Evolutionary conservation across 495 filamentous ascomycete genomes (phyloP).

Genomic region (Hypoxylon perforatum): DNA sequence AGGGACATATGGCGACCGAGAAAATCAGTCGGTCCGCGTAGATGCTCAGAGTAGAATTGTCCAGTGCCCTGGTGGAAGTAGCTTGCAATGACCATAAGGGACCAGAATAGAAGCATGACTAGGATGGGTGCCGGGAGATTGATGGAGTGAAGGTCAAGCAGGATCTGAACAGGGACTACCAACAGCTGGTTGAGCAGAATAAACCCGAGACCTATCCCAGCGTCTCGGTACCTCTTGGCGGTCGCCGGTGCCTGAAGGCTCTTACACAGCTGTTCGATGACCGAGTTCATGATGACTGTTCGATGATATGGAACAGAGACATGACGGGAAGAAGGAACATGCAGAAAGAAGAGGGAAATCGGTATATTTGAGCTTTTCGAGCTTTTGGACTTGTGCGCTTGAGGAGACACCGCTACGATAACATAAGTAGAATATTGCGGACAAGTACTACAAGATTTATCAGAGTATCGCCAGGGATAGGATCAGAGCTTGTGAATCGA

Average conservation of each 20-base stretch:
- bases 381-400: conserved; percentile 26
- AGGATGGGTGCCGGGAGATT: conserved; percentile 44
- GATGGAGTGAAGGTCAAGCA: conserved; percentile 37
- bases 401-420: conserved; percentile 8
- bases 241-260: conserved; percentile 34
- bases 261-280: conserved; percentile 36
- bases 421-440: too few relatives aligned
- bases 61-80: conserved; percentile 26
- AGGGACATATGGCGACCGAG: conserved; percentile 62
- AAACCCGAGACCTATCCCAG: conserved; percentile 36
- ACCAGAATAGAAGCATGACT: conserved; percentile 38
- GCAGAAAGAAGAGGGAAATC: conserved; percentile 13
- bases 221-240: conserved; percentile 39
- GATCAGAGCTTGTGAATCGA: background rate
- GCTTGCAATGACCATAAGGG: conserved; percentile 33
- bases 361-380: conserved; percentile 21
- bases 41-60: conserved; percentile 46
- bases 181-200: conserved; percentile 37
- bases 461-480: conserved; percentile 5
- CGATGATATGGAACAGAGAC: conserved; percentile 22
- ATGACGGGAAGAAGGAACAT: conserved; percentile 35
- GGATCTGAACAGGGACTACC: conserved; percentile 38
- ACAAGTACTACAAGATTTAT: too few relatives aligned
- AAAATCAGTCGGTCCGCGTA: conserved; percentile 54
- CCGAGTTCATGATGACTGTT: conserved; percentile 24